A percentile compares a stretch with the other conserved stretches of the same genome.
phyloP scores from a whole-genome alignment of 1,284 basidiomycete species.

The Cutaneotrichosporon sp. region DNA sequence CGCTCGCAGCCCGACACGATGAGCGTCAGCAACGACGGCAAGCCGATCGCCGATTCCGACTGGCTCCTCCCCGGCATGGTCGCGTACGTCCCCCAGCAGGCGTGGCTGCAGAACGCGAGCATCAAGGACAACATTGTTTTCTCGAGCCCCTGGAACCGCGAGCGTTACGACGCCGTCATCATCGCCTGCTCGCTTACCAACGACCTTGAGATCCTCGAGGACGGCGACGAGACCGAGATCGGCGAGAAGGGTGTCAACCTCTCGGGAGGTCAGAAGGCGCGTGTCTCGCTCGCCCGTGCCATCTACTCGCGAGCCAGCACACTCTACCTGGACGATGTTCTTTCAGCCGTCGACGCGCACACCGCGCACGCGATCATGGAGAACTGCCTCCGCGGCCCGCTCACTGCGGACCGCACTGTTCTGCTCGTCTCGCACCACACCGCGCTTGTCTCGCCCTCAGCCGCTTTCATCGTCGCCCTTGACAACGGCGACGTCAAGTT shows the following conservation, averaged over 20 bases:
- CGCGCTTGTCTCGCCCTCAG: conserved; percentile 47
- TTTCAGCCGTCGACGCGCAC: conserved; percentile 69
- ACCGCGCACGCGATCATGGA: conserved; percentile 82
- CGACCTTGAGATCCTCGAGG: conserved; percentile 88
- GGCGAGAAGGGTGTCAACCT: conserved; percentile 69
- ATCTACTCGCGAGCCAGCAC: conserved; percentile 88
- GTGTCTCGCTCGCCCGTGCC: conserved; percentile 85
- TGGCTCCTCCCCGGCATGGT: conserved; percentile 73
- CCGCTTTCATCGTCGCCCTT: conserved; percentile 62
- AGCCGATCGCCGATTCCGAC: conserved; percentile 56
- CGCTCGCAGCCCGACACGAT: conserved; percentile 79
- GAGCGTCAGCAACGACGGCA: conserved; percentile 57
- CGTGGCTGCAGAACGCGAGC: conserved; percentile 78
- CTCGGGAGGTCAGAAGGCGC: conserved; percentile 92
- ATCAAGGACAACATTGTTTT: conserved; percentile 96
- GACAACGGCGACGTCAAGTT: conserved; percentile 81
- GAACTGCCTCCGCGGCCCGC: conserved; percentile 79
- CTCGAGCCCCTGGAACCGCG: conserved; percentile 74
- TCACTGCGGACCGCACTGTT: conserved; percentile 75
- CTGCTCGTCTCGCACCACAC: conserved; percentile 84
- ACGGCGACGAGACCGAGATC: conserved; percentile 76
- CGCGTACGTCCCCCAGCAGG: conserved; percentile 87
- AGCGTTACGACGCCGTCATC: conserved; percentile 74
- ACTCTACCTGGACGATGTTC: conserved; percentile 77
- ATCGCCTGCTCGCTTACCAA: conserved; percentile 73